These are phyloP conservation scores for Trypanosoma lewisi DNA, from an alignment of 208 protist genomes.

Conservation along the genomic window DNA sequence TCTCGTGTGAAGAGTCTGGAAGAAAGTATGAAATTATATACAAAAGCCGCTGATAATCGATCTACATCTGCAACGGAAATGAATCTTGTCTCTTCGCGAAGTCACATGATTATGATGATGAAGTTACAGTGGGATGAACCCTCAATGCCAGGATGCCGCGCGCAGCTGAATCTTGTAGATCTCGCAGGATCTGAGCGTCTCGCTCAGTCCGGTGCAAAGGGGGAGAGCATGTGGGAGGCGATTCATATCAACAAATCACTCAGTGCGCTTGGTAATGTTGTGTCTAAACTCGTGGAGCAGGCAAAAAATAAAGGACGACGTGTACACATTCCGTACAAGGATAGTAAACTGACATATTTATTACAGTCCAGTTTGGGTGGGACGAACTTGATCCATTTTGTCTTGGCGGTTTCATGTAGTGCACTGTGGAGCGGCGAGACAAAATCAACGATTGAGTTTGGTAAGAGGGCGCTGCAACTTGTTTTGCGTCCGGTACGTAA, in stretches of 20 bases:
- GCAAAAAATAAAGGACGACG: slow-evolving; percentile 70
- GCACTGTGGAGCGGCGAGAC: slow-evolving; percentile 80
- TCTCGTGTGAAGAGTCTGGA: slow-evolving; percentile 45
- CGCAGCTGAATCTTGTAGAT: slow-evolving; percentile 93
- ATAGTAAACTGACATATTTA: slow-evolving; percentile 93
- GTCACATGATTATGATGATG: slow-evolving; percentile 90
- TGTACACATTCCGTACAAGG: slow-evolving; percentile 91
- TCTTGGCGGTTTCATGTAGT: slow-evolving; percentile 77
- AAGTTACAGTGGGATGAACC: slow-evolving; percentile 90
- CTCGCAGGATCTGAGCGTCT: slow-evolving; percentile 92
- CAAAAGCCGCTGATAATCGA: slow-evolving; percentile 65
- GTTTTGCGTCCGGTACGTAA: slow-evolving; percentile 86
- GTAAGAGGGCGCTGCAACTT: slow-evolving; percentile 84
- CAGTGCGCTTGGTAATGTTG: slow-evolving; percentile 91
- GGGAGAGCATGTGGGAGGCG: slow-evolving; percentile 89
- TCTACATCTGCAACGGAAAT: slow-evolving; percentile 85
- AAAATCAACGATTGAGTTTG: slow-evolving; percentile 90
- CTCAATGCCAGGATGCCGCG: slow-evolving; percentile 70
- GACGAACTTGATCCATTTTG: slow-evolving; percentile 86
- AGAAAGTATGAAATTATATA: slow-evolving; percentile 84
- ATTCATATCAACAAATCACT: slow-evolving; percentile 95
- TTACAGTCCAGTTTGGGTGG: slow-evolving; percentile 90
- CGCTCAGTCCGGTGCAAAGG: slow-evolving; percentile 78
- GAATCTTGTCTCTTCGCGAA: slow-evolving; percentile 89
- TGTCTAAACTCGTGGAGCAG: slow-evolving; percentile 89